A percentile compares a stretch with the other conserved stretches of the same genome.
Evolutionary conservation across 2,329 filamentous ascomycete genomes (phyloP).

Genomic region (Gremmenia infestans): DNA sequence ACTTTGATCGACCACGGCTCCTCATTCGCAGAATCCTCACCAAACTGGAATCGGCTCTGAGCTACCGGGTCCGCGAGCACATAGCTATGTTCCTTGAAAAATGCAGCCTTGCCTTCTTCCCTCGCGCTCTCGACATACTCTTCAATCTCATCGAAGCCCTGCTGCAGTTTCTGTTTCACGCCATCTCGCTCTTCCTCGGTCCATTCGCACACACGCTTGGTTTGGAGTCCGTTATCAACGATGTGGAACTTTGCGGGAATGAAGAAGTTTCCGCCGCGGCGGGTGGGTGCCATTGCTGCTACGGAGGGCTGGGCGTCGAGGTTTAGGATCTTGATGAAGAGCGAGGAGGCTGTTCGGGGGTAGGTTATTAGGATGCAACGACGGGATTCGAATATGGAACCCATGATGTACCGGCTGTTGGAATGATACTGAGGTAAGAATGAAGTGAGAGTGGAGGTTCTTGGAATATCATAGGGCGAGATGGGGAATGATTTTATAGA

Average conservation of each 20-base stretch:
- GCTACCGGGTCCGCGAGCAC: conserved; percentile 26
- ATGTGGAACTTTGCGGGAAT: not conserved
- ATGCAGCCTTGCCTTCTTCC: conserved; percentile 26
- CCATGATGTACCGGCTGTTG: not conserved
- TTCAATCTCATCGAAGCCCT: conserved; percentile 26
- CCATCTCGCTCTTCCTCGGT: conserved; percentile 23
- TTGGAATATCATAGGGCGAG: not conserved
- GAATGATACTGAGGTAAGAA: not conserved
- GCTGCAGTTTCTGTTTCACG: conserved; percentile 25
- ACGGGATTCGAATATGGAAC: not conserved
- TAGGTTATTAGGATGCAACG: conserved; percentile 1
- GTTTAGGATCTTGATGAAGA: conserved; percentile 29
- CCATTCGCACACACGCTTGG: conserved; percentile 27
- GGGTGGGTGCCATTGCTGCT: not conserved
- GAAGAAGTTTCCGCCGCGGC: conserved; percentile 6
- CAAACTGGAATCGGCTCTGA: conserved; percentile 13
- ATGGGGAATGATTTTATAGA: not conserved
- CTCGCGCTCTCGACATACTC: conserved; percentile 22
- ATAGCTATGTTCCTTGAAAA: conserved; percentile 35
- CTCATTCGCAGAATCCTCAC: not conserved
- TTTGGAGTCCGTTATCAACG: not conserved
- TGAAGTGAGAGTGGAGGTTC: not conserved
- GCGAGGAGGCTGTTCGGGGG: conserved; percentile 30
- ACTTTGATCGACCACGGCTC: conserved; percentile 1
- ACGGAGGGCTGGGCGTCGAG: conserved; percentile 25